Conservation (phyloP, 345 rosid species). For the Corymbia maculata region DNA sequence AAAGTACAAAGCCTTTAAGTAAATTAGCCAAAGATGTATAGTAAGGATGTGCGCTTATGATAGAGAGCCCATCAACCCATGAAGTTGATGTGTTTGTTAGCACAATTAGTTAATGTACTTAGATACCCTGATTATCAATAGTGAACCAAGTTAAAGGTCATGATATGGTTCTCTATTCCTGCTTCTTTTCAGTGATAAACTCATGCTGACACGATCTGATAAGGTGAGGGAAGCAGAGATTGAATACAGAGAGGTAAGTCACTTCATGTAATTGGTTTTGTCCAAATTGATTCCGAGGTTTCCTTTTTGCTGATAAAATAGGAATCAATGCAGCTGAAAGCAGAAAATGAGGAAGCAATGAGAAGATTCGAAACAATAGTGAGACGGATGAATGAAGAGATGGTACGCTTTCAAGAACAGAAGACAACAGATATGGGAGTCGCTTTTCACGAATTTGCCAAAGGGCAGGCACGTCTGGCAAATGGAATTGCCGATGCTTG, state of each 20-base stretch:
- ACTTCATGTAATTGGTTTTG: background rate
- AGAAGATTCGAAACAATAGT: slow-evolving; percentile 67
- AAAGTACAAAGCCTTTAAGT: background rate
- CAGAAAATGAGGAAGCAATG: slow-evolving; percentile 72
- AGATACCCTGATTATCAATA: background rate
- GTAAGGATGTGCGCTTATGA: background rate
- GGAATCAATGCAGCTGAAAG: slow-evolving; percentile 57
- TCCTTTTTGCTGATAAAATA: background rate
- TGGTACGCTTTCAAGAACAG: slow-evolving; percentile 81
- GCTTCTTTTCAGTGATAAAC: slow-evolving; percentile 62
- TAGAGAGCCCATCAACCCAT: background rate
- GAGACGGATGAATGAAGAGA: slow-evolving; percentile 79
- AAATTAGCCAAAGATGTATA: background rate
- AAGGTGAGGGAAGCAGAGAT: slow-evolving; percentile 84
- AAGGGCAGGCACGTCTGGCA: slow-evolving; percentile 91
- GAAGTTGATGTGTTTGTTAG: background rate
- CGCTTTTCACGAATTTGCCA: slow-evolving; percentile 85
- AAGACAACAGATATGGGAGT: slow-evolving; percentile 81
- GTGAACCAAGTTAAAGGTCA: background rate
- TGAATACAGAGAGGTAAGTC: slow-evolving; percentile 76
- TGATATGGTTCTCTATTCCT: background rate
- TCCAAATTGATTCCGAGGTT: background rate
- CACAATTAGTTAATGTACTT: background rate
- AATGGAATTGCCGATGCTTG: slow-evolving; percentile 80
- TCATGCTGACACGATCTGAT: slow-evolving; percentile 83